Evolutionary conservation across 2,329 filamentous ascomycete species (phyloP).

Genomic region (Westerdykella aurantiaca): DNA sequence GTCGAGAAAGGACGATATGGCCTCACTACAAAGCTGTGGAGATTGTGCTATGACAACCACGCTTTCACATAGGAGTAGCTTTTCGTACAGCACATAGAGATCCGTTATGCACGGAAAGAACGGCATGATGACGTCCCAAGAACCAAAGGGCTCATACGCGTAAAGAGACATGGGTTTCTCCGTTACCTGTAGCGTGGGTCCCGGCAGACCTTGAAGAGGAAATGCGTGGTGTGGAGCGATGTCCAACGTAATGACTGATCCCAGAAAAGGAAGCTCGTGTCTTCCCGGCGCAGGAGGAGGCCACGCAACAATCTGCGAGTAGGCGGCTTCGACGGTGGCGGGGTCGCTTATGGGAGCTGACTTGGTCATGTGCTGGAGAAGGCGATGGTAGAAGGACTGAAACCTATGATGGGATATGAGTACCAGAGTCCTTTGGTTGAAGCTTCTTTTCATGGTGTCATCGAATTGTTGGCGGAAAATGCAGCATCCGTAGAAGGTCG

Average conservation of each 20-base stretch:
- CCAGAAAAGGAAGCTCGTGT: conserved; percentile 38
- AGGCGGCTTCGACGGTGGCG: conserved; percentile 34
- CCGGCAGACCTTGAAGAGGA: conserved; percentile 36
- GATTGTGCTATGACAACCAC: conserved; percentile 39
- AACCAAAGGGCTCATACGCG: conserved; percentile 38
- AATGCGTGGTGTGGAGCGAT: conserved; percentile 39
- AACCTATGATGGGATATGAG: conserved; percentile 40
- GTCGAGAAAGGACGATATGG: conserved; percentile 37
- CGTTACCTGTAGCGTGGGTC: conserved; percentile 24
- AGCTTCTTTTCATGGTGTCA: conserved; percentile 38
- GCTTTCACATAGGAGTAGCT: conserved; percentile 38
- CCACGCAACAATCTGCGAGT: conserved; percentile 35
- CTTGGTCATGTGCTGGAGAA: conserved; percentile 36
- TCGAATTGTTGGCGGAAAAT: conserved; percentile 41
- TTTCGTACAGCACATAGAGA: conserved; percentile 38
- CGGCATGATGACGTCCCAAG: conserved; percentile 36
- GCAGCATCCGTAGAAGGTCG: conserved; percentile 32
- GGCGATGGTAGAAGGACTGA: conserved; percentile 29
- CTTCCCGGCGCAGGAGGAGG: conserved; percentile 31
- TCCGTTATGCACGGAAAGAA: conserved; percentile 39
- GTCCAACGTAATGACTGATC: conserved; percentile 33
- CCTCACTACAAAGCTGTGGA: conserved; percentile 38
- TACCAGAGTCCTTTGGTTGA: conserved; percentile 39
- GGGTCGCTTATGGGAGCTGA: conserved; percentile 36
- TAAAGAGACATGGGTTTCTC: conserved; percentile 32